phyloP scores from a whole-genome alignment of 495 filamentous ascomycete species.

The Schizothecium vesticola region DNA sequence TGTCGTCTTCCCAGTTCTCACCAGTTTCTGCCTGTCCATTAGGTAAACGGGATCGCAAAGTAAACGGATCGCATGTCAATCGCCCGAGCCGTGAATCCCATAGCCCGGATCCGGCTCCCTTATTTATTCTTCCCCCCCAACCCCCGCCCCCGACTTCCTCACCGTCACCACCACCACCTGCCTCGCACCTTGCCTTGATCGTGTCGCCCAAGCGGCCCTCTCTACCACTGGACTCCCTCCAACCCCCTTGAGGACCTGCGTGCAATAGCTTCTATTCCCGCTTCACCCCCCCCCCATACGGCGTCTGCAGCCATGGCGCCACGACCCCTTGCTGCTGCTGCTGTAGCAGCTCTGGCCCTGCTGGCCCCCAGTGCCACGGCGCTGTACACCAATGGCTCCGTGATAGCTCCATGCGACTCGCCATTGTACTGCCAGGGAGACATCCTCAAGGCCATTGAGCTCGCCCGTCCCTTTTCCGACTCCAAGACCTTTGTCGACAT shows the following conservation, averaged over 20 bases:
- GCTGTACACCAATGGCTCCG: constrained; percentile 43
- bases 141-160: neutral
- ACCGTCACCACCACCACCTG: neutral
- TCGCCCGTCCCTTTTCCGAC: constrained; percentile 44
- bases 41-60: neutral
- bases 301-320: constrained; percentile 11
- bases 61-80: neutral
- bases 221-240: neutral
- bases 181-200: neutral
- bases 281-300: neutral
- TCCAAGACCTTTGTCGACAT: constrained; percentile 51
- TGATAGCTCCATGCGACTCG: constrained; percentile 44
- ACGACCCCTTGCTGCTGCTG: constrained; percentile 14
- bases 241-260: neutral
- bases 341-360: constrained; percentile 22
- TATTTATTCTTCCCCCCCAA: neutral
- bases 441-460: constrained; percentile 42
- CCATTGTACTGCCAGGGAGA: constrained; percentile 47
- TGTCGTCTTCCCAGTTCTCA: too few relatives aligned
- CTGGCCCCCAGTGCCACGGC: constrained; percentile 21
- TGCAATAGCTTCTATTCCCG: neutral
- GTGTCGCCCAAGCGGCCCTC: neutral
- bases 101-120: neutral
- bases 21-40: neutral
- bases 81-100: neutral